Evolutionary conservation across 1,284 basidiomycete genomes (phyloP), one percentile per base, ranked within the genome.

Genomic region (Caloboletus firmus): DNA sequence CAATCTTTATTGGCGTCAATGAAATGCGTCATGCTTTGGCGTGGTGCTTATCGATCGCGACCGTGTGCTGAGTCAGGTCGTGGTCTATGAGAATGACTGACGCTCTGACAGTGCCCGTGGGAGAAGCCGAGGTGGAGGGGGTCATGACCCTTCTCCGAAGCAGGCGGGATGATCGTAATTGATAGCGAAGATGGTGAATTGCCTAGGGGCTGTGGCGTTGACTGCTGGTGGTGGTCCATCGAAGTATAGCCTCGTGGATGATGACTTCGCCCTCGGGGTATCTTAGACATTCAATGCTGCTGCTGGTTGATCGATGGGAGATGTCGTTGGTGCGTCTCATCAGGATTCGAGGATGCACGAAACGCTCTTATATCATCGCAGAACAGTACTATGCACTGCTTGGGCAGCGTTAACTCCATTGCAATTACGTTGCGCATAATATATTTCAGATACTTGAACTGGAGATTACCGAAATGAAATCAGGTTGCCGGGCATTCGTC

Each of bases 381-480:
- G 5, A 18, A 13, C 44, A 13, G n/a, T 30, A n/a, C n/a, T 45
- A n/a, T 45, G 39, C 12, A 15, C 24, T 20, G 26, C 18, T 18
- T 18, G 26, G 34, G 36, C 32, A 52, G 52, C 20, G 31, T 49
- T 44, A 31, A 11, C 35, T 34, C 45, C 56, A 54, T 55, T 43
- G 47, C 45, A 37, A 62, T 52, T 17, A 31, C 47, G 28, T 28
- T 43, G 41, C 18, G 24, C 20, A 39, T 34, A 20, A 43, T 28
- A 43, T 28, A 24, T 24, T 45, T 42, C 37, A 42, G 36, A 48
- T 45, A 32, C 28, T 52, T 6, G 26, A 17, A 17, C 43, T 39
- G 62, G 65, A 53, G 50, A 64, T 66, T 52, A 53, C 62, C 62
- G 65, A 66, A 55, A 66, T 67, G 63, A 67, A 62, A 59, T 63